Evolutionary conservation across 371 early-diverging fungal species (phyloP).

Genomic region (Rhizomucor miehei): DNA sequence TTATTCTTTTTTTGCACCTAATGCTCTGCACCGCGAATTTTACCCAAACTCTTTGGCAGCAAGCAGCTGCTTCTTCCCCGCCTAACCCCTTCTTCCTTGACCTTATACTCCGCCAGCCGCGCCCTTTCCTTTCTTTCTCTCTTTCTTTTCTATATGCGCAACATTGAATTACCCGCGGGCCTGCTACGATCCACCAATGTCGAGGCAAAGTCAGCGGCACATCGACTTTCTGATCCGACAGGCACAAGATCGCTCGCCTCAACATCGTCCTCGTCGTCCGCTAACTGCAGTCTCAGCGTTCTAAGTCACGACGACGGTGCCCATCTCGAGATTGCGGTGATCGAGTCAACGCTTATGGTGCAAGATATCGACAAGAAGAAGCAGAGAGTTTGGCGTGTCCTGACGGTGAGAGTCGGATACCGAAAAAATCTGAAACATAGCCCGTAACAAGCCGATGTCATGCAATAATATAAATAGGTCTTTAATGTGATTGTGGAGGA

Average conservation of each 20-base stretch:
- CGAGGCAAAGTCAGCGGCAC: not conserved
- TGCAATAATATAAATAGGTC: slow-evolving; percentile 32
- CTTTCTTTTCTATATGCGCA: not conserved
- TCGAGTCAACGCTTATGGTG: slow-evolving; percentile 29
- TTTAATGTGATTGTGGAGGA: slow-evolving; percentile 58
- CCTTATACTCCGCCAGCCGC: not conserved
- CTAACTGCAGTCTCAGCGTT: slow-evolving; percentile 3
- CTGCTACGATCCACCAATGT: not conserved
- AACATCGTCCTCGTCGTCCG: not conserved
- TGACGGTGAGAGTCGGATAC: slow-evolving; percentile 21
- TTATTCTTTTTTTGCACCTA: not conserved
- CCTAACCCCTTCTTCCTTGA: not conserved
- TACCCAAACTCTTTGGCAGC: not conserved
- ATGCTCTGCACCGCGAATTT: not conserved
- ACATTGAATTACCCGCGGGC: not conserved
- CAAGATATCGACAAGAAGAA: slow-evolving; percentile 19
- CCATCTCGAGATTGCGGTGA: slow-evolving; percentile 29
- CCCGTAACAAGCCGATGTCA: slow-evolving; percentile 13
- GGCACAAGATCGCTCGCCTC: not conserved
- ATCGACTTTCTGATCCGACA: not conserved
- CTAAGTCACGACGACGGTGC: slow-evolving; percentile 9
- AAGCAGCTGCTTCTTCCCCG: not conserved
- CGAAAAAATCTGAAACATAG: slow-evolving; percentile 20
- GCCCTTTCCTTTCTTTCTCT: slow-evolving; percentile 1
- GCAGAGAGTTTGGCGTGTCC: slow-evolving; percentile 22